These are phyloP conservation scores for Paspalum notatum DNA, from an alignment of 176 grass and related monocot genomes.

Conservation along the genomic window DNA sequence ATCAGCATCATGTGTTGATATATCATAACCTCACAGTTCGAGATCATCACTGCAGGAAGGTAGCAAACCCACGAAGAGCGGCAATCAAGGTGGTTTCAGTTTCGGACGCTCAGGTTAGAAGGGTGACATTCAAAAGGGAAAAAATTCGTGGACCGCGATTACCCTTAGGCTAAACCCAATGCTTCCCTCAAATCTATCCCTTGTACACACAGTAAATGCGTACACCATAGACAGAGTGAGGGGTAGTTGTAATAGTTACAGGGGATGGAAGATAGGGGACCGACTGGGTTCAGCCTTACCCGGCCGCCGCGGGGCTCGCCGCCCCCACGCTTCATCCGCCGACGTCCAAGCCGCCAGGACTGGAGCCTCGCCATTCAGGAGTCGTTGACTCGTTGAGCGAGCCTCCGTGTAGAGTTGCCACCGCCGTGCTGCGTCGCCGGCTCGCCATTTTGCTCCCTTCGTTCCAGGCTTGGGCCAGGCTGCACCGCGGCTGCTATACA, in stretches of 20 bases:
- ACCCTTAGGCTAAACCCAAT: no score
- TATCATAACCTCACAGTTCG: background rate
- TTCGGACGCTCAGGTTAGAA: background rate
- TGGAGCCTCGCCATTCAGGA: background rate
- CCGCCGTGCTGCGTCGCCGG: background rate
- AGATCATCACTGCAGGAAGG: background rate
- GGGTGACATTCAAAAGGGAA: background rate
- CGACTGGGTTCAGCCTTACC: no score
- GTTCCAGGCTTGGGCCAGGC: no score
- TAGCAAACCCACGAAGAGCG: background rate
- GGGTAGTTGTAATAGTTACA: no score
- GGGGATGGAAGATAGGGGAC: no score
- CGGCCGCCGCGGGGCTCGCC: background rate
- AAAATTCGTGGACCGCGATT: background rate
- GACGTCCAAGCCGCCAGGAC: background rate
- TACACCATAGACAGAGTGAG: no score
- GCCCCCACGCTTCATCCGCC: background rate
- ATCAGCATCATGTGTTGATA: background rate
- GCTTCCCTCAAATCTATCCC: no score
- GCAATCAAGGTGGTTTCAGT: background rate
- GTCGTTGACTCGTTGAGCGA: conserved; percentile 5
- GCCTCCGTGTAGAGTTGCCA: background rate
- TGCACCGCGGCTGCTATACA: no score
- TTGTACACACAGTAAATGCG: no score
- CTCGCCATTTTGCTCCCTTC: background rate